These are phyloP conservation scores for Macrotyloma uniflorum DNA, from an alignment of 306 rosid genomes.

Conservation along the genomic window DNA sequence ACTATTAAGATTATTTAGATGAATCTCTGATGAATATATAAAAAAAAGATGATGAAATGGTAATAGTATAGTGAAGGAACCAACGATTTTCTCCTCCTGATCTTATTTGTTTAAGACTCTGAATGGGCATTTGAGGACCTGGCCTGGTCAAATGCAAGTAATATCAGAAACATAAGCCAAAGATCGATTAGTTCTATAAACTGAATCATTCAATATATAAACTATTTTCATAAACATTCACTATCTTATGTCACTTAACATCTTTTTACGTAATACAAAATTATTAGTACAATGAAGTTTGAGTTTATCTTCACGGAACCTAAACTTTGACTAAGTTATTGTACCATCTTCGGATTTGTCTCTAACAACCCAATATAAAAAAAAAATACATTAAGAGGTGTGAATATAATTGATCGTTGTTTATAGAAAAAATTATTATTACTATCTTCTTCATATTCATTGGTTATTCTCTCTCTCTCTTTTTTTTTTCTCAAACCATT, in stretches of 20 bases:
- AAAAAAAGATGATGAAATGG: neutral
- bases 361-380: neutral
- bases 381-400: neutral
- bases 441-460: too few species aligned
- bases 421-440: too few species aligned
- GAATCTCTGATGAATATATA: too few species aligned
- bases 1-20: neutral
- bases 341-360: neutral
- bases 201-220: neutral
- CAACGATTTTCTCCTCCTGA: neutral
- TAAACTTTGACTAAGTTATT: constrained; percentile 10
- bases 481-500: too few species aligned
- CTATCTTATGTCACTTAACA: neutral
- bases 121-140: neutral
- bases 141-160: neutral
- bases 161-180: neutral
- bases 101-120: neutral
- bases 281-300: neutral
- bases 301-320: neutral
- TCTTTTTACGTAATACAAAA: neutral
- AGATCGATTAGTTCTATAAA: neutral
- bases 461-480: too few species aligned
- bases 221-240: neutral
- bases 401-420: too few species aligned
- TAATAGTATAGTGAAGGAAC: neutral